A percentile compares a stretch with the other conserved stretches of the same genome.
These are phyloP conservation scores for Antrodiella citrinella DNA, from an alignment of 768 basidiomycete genomes.

Conservation along the genomic window DNA sequence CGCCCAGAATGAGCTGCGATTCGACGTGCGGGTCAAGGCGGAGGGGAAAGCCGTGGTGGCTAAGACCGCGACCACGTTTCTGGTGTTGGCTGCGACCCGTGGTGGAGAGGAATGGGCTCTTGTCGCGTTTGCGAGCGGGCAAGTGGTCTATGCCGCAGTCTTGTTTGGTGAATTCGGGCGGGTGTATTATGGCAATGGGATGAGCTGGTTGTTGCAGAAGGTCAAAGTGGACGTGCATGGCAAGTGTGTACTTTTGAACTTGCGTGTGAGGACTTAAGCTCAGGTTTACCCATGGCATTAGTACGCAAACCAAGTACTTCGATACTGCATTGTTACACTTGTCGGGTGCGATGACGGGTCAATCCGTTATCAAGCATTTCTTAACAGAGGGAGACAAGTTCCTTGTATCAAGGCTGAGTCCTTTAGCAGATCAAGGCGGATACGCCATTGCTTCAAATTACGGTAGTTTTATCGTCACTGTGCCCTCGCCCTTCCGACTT, in stretches of 20 bases:
- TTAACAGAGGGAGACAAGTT: conserved; percentile 95
- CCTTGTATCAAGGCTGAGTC: conserved; percentile 76
- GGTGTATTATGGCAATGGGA: conserved; percentile 16
- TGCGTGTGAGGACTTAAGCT: too few relatives aligned
- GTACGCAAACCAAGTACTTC: conserved; percentile 29
- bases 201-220: conserved; percentile 14
- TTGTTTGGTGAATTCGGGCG: conserved; percentile 49
- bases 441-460: conserved; percentile 96
- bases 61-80: conserved; percentile 69
- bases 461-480: conserved; percentile 38
- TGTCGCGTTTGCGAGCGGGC: conserved; percentile 81
- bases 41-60: conserved; percentile 77
- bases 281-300: conserved; percentile 1
- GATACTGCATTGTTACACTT: conserved; percentile 45
- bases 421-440: conserved; percentile 83
- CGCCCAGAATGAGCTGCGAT: conserved; percentile 57
- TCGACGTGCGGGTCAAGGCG: conserved; percentile 68
- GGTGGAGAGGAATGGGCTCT: conserved; percentile 44
- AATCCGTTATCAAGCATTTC: conserved; percentile 89
- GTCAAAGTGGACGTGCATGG: conserved; percentile 16
- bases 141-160: conserved; percentile 60
- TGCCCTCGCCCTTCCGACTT: background rate
- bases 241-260: conserved; percentile 19
- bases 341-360: conserved; percentile 77
- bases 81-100: conserved; percentile 37